These are phyloP conservation scores for Boletellus ananas DNA, from an alignment of 768 basidiomycete species.

Conservation along the genomic window DNA sequence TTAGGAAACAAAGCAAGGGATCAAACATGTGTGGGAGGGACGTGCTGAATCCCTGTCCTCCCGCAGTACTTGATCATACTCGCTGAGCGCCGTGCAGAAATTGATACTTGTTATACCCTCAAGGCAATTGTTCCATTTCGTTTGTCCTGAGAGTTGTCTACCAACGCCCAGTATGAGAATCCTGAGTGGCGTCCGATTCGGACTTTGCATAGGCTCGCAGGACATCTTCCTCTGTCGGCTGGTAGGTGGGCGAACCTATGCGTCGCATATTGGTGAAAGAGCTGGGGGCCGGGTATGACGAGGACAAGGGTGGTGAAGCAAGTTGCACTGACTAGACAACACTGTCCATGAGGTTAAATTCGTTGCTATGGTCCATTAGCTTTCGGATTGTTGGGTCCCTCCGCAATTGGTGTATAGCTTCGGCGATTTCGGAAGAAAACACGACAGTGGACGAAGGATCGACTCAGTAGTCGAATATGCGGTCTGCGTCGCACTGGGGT, in stretches of 20 bases:
- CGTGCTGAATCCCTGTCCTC: constrained; percentile 45
- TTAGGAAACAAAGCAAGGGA: neutral
- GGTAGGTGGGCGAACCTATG: constrained; percentile 76
- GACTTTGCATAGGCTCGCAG: constrained; percentile 83
- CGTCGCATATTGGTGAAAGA: constrained; percentile 83
- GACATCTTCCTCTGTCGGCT: constrained; percentile 84
- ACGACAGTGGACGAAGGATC: constrained; percentile 40
- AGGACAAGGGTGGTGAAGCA: neutral
- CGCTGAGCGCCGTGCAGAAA: constrained; percentile 70
- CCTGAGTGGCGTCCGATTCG: constrained; percentile 28
- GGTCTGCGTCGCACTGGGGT: constrained; percentile 45
- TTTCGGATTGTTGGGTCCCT: constrained; percentile 57
- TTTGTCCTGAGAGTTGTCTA: constrained; percentile 75
- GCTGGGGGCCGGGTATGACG: constrained; percentile 34
- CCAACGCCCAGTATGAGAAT: constrained; percentile 78
- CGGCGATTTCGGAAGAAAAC: constrained; percentile 62
- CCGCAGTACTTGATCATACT: constrained; percentile 70
- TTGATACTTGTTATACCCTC: constrained; percentile 79
- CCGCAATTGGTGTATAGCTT: constrained; percentile 67
- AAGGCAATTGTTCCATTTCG: constrained; percentile 80
- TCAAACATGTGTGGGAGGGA: neutral
- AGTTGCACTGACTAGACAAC: constrained; percentile 68
- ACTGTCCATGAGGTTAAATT: constrained; percentile 93
- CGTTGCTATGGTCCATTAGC: constrained; percentile 55
- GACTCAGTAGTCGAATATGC: constrained; percentile 54